Evolutionary conservation across 2,329 filamentous ascomycete genomes (phyloP).

Genomic region (Fusarium sp.): DNA sequence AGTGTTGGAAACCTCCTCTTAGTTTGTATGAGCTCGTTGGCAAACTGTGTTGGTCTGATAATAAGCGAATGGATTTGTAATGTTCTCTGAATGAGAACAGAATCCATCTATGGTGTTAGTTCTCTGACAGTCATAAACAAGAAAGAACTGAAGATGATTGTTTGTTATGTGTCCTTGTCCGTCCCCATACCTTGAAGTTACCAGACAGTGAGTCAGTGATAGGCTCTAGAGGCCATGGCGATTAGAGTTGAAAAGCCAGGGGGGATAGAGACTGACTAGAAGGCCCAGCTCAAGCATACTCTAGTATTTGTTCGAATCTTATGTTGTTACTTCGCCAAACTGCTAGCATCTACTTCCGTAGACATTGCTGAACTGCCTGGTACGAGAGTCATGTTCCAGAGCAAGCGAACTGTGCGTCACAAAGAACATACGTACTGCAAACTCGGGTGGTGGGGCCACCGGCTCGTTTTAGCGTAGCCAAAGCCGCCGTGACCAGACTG

Average conservation of each 20-base stretch:
- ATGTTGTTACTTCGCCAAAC: background rate
- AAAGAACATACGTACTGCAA: slow-evolving; percentile 27
- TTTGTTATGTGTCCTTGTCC: background rate
- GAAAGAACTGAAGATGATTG: background rate
- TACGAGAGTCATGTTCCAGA: background rate
- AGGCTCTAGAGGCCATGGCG: background rate
- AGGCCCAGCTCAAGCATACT: background rate
- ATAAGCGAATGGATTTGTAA: background rate
- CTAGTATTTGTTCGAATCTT: background rate
- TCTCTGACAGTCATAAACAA: background rate
- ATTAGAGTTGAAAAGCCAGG: background rate
- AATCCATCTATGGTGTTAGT: background rate
- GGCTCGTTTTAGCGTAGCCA: slow-evolving; percentile 42
- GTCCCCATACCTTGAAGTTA: background rate
- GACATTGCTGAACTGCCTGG: background rate
- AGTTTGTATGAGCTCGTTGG: background rate
- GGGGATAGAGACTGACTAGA: background rate
- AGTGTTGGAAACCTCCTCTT: background rate
- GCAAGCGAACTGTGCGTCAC: slow-evolving; percentile 18
- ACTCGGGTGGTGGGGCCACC: slow-evolving; percentile 38
- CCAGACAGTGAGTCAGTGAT: background rate
- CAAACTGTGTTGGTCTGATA: background rate
- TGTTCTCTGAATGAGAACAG: background rate
- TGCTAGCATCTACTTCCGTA: background rate
- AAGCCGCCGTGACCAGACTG: slow-evolving; percentile 49